Conservation (phyloP, 768 basidiomycete species). For the Leccinellum luteum region DNA sequence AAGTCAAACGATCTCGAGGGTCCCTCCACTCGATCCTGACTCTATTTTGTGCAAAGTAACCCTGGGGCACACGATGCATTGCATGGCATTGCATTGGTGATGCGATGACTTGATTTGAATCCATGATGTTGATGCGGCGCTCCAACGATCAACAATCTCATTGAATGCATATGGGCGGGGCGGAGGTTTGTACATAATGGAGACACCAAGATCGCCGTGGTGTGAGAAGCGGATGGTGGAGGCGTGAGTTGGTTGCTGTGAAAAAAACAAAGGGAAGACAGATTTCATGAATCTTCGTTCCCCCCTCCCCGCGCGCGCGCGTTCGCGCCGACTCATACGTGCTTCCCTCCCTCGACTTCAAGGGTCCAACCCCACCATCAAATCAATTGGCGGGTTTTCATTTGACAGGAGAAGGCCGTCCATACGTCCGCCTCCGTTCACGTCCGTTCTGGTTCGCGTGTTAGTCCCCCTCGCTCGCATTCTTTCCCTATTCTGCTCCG, state of each 20-base stretch:
- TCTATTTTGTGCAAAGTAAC: background rate
- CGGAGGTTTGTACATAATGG: constrained; percentile 14
- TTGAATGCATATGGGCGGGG: background rate
- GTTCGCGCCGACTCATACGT: background rate
- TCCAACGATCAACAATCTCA: background rate
- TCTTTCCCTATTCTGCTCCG: constrained; percentile 5
- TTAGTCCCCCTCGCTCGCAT: constrained; percentile 4
- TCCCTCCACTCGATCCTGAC: background rate
- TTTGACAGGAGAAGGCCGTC: constrained; percentile 12
- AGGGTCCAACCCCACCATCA: background rate
- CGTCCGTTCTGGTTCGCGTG: background rate
- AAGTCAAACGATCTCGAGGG: background rate
- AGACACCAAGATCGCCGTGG: constrained; percentile 21
- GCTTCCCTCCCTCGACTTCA: background rate
- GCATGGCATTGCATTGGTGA: background rate
- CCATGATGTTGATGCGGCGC: background rate
- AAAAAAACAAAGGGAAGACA: background rate
- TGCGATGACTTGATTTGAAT: background rate
- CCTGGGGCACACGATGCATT: background rate
- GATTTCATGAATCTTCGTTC: constrained; percentile 7
- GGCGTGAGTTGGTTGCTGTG: constrained; percentile 8
- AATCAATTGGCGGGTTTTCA: constrained; percentile 1
- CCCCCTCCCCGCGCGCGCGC: background rate
- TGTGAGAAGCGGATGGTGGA: constrained; percentile 22
- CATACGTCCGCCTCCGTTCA: background rate